These are phyloP conservation scores for Tilletia horrida DNA, from an alignment of 1,284 basidiomycete genomes.

Conservation along the genomic window DNA sequence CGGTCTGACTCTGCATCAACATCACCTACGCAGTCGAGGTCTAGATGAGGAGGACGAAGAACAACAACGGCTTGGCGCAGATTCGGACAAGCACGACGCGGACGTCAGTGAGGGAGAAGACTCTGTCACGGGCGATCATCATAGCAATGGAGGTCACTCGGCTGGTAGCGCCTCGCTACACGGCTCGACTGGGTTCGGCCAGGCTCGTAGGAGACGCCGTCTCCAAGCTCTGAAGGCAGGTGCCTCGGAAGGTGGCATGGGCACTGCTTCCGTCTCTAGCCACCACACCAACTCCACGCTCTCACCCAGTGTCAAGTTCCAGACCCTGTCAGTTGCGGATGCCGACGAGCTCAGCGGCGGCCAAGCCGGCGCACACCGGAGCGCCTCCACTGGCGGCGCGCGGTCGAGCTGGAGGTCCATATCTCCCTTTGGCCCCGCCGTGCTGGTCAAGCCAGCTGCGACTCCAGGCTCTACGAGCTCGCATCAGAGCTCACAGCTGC, in stretches of 20 bases:
- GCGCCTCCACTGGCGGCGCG: background rate
- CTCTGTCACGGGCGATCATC: background rate
- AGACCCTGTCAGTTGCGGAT: background rate
- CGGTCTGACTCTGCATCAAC: too few species aligned
- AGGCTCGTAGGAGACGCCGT: slow-evolving; percentile 2
- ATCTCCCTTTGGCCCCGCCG: slow-evolving; percentile 11
- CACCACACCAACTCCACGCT: background rate
- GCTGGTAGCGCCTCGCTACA: background rate
- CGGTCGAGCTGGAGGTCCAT: slow-evolving; percentile 5
- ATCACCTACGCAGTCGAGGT: too few species aligned
- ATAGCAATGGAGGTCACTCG: background rate
- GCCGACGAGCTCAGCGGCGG: background rate
- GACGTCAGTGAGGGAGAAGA: slow-evolving; percentile 7
- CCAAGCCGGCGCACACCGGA: too few species aligned
- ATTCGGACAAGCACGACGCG: background rate
- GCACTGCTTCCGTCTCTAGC: background rate
- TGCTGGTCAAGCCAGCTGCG: slow-evolving; percentile 10
- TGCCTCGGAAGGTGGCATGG: background rate
- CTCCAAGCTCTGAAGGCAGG: slow-evolving; percentile 3
- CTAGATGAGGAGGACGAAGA: too few species aligned
- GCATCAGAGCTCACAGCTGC: background rate
- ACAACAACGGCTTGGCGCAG: too few species aligned
- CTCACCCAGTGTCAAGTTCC: background rate
- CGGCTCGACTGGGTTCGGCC: background rate
- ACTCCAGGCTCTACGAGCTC: too few species aligned